A percentile compares a stretch with the other conserved stretches of the same genome.
phyloP scores from a whole-genome alignment of 768 basidiomycete genomes.

The Sistotremastrum suecicum region DNA sequence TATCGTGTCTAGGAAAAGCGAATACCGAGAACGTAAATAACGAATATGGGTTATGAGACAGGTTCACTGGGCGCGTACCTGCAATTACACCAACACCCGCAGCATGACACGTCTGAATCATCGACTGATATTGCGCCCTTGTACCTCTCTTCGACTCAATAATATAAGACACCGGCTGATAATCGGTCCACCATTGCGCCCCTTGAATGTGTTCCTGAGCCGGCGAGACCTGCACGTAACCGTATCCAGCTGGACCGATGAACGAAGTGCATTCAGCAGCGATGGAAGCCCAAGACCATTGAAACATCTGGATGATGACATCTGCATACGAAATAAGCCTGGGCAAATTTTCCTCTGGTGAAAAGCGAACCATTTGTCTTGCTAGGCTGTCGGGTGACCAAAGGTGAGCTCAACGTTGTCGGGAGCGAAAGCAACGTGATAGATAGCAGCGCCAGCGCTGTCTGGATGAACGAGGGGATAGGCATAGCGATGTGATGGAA shows the following conservation, averaged over 20 bases:
- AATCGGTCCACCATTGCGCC: conserved; percentile 62
- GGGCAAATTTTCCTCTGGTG: no score
- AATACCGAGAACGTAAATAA: conserved; percentile 18
- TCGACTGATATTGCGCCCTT: conserved; percentile 31
- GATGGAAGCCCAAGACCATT: conserved; percentile 44
- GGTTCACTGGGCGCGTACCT: conserved; percentile 13
- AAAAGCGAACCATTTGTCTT: no score
- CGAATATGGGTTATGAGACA: no score
- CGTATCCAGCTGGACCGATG: conserved; percentile 53
- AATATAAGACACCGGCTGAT: conserved; percentile 53
- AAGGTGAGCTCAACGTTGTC: no score
- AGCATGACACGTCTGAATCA: conserved; percentile 35
- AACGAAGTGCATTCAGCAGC: conserved; percentile 51
- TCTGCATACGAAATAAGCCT: conserved; percentile 5
- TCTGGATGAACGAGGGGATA: no score
- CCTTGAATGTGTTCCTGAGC: conserved; percentile 46
- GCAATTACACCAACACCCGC: conserved; percentile 46
- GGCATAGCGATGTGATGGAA: no score
- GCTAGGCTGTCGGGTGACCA: no score
- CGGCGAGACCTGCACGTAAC: conserved; percentile 51
- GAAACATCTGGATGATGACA: conserved; percentile 59
- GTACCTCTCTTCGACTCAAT: conserved; percentile 53
- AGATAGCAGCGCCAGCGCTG: no score
- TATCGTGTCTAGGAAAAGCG: conserved; percentile 12
- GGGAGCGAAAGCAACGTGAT: no score